A percentile compares a stretch with the other conserved stretches of the same genome.
Conservation (phyloP, 768 basidiomycete species). For the Lactarius akahatsu region DNA sequence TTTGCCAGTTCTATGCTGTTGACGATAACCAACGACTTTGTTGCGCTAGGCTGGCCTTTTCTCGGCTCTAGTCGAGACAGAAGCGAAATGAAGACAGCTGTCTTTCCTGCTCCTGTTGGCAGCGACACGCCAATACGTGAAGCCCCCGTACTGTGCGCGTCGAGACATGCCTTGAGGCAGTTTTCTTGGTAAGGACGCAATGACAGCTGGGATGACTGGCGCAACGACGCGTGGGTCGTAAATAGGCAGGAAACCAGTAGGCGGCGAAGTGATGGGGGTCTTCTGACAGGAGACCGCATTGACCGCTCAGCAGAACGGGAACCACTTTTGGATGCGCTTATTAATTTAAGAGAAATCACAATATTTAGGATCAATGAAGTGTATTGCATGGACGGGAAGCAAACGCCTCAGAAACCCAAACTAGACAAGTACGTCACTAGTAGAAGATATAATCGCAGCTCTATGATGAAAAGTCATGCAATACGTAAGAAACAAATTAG, state of each 20-base stretch:
- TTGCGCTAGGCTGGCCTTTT: constrained; percentile 43
- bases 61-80: constrained; percentile 57
- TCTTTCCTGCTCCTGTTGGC: constrained; percentile 86
- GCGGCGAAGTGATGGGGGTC: background rate
- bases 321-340: background rate
- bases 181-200: constrained; percentile 88
- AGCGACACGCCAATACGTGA: constrained; percentile 81
- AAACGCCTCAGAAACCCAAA: constrained; percentile 30
- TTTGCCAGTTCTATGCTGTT: constrained; percentile 86
- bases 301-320: background rate
- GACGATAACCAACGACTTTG: constrained; percentile 76
- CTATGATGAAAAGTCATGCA: constrained; percentile 37
- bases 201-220: constrained; percentile 32
- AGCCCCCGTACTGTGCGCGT: constrained; percentile 64
- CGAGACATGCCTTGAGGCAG: constrained; percentile 73
- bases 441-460: constrained; percentile 37
- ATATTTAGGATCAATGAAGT: constrained; percentile 10
- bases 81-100: constrained; percentile 86
- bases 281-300: background rate
- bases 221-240: background rate
- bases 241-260: constrained; percentile 1
- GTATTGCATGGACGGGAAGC: constrained; percentile 20
- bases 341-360: background rate
- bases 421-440: constrained; percentile 28
- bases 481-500: constrained; percentile 35